Base-by-base conservation (phyloP, 805 yeast genomes). In the Suhomyces tanzawaensis region DNA sequence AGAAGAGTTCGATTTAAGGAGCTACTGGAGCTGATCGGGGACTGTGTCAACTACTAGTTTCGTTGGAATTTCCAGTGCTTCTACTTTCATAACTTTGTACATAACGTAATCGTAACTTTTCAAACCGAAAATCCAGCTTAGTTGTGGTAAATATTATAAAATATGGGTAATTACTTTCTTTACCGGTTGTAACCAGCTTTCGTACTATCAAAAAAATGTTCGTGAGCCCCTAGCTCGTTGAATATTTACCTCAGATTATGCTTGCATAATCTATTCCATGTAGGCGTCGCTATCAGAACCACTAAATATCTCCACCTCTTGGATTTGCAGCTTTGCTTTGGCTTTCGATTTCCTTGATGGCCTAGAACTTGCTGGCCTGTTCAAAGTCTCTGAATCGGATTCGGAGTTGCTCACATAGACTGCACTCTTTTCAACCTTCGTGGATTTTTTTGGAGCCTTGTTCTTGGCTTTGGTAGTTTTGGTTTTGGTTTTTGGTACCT, bases 311-410 rank as follows among this genome's bases (percentile, higher is more conserved):
- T 34, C 38, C 14, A 30, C 23, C 5, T 26, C 32, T 14, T 32
- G 32, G 8, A 30, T 40, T 8, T 15, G 28, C 36, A 27, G 40
- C n/a, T 31, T 30, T 4, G 39, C 41, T 16, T 29, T 15, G 9
- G 45, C 19, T 25, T 38, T 35, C 13, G 39, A 11, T 7, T 22
- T n/a, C 15, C 49, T 27, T 19, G 30, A 12, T 4, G 37, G 39
- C 13, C 35, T n/a, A 11, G 22, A 11, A 13, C 31, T 29, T 17
- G 31, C 27, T 7, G 23, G 13, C n/a, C 24, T 29, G 14, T 13
- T 3, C 13, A 9, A 12, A 5, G 34, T 6, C 16, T 16, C 41
- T 25, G 36, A 24, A 7, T 23, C 41, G 7, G 29, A 23, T n/a
- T 30, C 34, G 15, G 19, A 14, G 14, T 36, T 33, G 13, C 28